phyloP scores from a whole-genome alignment of 2,329 filamentous ascomycete genomes.

The Cadophora sp. region DNA sequence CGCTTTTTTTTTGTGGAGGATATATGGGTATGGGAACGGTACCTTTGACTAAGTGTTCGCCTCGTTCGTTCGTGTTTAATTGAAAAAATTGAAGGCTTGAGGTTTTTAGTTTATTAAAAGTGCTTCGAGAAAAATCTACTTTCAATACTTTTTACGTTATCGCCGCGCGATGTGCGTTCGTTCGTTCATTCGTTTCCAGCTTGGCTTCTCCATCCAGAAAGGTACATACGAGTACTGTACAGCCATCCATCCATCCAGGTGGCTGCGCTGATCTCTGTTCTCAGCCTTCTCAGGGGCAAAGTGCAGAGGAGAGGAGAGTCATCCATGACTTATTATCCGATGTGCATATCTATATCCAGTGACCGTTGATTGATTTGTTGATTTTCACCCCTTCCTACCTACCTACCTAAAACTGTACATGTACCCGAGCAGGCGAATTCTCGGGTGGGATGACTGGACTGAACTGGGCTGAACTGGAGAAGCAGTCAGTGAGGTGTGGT shows the following conservation, averaged over 20 bases:
- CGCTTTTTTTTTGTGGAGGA: background rate
- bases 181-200: no score
- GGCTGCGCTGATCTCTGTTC: background rate
- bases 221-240: background rate
- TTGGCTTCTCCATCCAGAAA: constrained; percentile 4
- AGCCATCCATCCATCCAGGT: no score
- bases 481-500: no score
- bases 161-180: no score
- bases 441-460: background rate
- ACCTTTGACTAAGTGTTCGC: background rate
- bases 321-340: no score
- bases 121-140: background rate
- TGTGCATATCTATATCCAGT: no score
- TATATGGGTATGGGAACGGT: background rate
- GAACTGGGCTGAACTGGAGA: no score
- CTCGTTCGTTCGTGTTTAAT: no score
- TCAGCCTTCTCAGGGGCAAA: constrained; percentile 8
- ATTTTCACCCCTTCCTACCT: background rate
- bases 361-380: background rate
- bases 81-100: background rate
- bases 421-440: background rate
- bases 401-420: background rate
- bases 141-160: constrained; percentile 13
- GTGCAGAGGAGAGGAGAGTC: no score
- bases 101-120: background rate